These are phyloP conservation scores for Solanum piurae DNA, from an alignment of 257 asterid genomes.

Conservation along the genomic window DNA sequence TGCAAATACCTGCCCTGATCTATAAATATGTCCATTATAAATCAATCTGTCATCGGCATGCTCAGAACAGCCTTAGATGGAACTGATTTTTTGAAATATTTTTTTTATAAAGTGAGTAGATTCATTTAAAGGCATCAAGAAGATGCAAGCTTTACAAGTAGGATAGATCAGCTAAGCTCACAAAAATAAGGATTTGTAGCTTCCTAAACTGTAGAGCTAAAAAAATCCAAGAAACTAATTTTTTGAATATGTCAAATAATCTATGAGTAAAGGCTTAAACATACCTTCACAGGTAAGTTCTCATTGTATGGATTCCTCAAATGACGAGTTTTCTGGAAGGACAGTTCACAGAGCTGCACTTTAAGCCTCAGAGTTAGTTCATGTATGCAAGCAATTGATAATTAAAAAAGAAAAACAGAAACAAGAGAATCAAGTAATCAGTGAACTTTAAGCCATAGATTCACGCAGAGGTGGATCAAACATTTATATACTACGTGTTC, in stretches of 20 bases:
- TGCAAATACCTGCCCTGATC: not conserved
- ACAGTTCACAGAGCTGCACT: conserved; percentile 70
- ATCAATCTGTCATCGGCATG: not conserved
- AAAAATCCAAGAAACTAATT: not conserved
- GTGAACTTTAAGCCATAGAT: not conserved
- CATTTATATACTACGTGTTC: not conserved
- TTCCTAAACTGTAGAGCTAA: not conserved
- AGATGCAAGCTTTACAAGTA: not conserved
- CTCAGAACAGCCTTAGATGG: not conserved
- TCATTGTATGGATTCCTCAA: conserved; percentile 71
- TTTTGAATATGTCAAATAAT: not conserved
- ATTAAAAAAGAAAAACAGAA: not conserved
- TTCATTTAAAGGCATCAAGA: not conserved
- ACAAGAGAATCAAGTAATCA: not conserved
- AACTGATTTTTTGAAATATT: not conserved
- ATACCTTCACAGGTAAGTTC: conserved; percentile 72
- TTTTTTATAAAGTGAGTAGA: not conserved
- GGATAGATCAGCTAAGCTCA: not conserved
- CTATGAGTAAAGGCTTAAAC: not conserved
- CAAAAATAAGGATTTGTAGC: not conserved
- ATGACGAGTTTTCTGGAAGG: conserved; percentile 70
- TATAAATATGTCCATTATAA: not conserved
- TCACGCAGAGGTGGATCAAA: not conserved
- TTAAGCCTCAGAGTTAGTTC: not conserved
- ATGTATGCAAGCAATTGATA: not conserved